Evolutionary conservation across 2,329 filamentous ascomycete genomes (phyloP).

Genomic region (Pleomassaria siparia): DNA sequence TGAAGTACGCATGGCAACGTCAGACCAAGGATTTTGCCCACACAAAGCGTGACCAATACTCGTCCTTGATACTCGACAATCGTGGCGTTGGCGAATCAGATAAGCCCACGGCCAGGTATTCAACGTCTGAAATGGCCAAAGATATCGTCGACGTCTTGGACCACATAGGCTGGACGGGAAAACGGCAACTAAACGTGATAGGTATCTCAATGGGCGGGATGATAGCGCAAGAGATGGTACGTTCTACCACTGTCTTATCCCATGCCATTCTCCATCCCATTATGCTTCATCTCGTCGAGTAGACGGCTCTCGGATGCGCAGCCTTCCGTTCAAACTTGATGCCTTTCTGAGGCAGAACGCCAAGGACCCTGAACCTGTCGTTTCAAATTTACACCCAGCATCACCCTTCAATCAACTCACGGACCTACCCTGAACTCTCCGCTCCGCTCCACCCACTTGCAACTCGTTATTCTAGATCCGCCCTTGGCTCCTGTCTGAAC

Average conservation of each 20-base stretch:
- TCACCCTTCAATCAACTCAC: slow-evolving; percentile 29
- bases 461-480: slow-evolving; percentile 3
- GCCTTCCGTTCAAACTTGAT: slow-evolving; percentile 24
- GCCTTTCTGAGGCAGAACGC: slow-evolving; percentile 14
- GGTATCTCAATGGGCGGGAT: slow-evolving; percentile 88
- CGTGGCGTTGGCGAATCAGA: slow-evolving; percentile 79
- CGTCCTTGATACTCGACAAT: slow-evolving; percentile 78
- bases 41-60: slow-evolving; percentile 65
- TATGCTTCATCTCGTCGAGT: slow-evolving; percentile 15
- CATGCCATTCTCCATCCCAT: slow-evolving; percentile 6
- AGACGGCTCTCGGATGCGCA: slow-evolving; percentile 22
- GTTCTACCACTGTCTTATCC: slow-evolving; percentile 16
- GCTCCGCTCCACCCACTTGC: slow-evolving; percentile 23
- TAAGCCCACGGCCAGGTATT: slow-evolving; percentile 76
- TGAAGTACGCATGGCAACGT: slow-evolving; percentile 73
- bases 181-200: slow-evolving; percentile 65
- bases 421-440: slow-evolving; percentile 12
- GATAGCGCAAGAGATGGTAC: slow-evolving; percentile 80
- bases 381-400: slow-evolving; percentile 17
- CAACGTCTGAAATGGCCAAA: slow-evolving; percentile 80
- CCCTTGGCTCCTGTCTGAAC: neutral
- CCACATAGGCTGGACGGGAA: slow-evolving; percentile 67
- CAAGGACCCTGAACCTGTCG: slow-evolving; percentile 8
- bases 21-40: slow-evolving; percentile 84
- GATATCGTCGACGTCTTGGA: slow-evolving; percentile 72